Percentiles rank a stretch among this genome's conserved stretches.
phyloP scores from a whole-genome alignment of 1,284 basidiomycete genomes.

The Ganoderma resinaceum region DNA sequence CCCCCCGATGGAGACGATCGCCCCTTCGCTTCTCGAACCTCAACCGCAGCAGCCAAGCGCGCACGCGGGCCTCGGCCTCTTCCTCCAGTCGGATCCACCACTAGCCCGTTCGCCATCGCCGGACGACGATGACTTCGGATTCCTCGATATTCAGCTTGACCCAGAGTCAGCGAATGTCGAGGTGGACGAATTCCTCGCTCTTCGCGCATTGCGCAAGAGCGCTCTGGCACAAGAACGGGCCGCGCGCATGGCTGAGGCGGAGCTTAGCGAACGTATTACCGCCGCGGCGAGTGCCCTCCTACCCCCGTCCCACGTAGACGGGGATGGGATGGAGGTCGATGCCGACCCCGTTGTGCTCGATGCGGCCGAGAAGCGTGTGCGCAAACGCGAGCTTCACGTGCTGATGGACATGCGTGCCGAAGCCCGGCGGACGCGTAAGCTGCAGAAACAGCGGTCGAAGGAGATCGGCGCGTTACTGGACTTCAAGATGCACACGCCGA shows the following conservation, averaged over 20 bases:
- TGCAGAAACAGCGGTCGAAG: conserved; percentile 56
- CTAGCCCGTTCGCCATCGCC: conserved; percentile 55
- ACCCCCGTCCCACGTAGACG: conserved; percentile 22
- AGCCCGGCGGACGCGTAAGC: conserved; percentile 52
- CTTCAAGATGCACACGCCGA: conserved; percentile 49
- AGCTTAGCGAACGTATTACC: conserved; percentile 39
- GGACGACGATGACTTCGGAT: conserved; percentile 47
- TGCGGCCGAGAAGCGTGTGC: conserved; percentile 32
- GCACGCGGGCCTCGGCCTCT: conserved; percentile 34
- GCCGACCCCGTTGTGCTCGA: conserved; percentile 25
- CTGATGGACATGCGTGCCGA: conserved; percentile 52
- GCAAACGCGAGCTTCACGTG: conserved; percentile 42
- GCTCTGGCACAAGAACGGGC: conserved; percentile 49
- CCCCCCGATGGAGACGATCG: conserved; percentile 26
- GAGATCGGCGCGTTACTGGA: conserved; percentile 59
- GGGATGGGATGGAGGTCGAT: conserved; percentile 8
- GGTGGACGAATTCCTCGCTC: conserved; percentile 36
- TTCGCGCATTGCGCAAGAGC: conserved; percentile 48
- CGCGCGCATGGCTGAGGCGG: conserved; percentile 47
- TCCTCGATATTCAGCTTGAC: conserved; percentile 46
- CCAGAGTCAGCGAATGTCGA: conserved; percentile 44
- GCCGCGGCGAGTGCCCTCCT: conserved; percentile 34
- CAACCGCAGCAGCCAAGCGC: conserved; percentile 4
- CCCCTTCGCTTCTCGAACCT: conserved; percentile 27
- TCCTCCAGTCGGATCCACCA: conserved; percentile 38